Percentiles rank a stretch among this genome's conserved stretches.
phyloP scores from a whole-genome alignment of 164 flowering plant species.

The Magnolia officinalis region DNA sequence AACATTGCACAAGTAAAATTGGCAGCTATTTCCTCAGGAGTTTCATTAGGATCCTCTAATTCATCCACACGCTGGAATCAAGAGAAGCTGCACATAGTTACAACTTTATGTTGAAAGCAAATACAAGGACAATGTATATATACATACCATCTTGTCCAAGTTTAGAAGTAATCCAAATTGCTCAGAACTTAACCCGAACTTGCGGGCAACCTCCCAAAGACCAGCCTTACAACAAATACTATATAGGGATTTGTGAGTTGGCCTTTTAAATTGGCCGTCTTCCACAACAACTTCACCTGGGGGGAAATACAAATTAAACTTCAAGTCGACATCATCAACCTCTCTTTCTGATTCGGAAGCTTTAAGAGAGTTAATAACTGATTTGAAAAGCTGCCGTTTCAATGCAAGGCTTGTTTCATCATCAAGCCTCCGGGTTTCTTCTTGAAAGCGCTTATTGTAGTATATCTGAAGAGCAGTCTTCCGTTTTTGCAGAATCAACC shows the following conservation, averaged over 20 bases:
- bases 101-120: not conserved
- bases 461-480: conserved; percentile 66
- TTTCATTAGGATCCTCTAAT: conserved; percentile 80
- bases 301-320: conserved; percentile 90
- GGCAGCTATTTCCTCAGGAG: conserved; percentile 86
- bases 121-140: conserved; percentile 1
- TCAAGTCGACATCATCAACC: conserved; percentile 87
- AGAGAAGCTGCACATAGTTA: not conserved
- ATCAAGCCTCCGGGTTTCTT: conserved; percentile 62
- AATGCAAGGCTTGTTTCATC: conserved; percentile 66
- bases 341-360: conserved; percentile 82
- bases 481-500: conserved; percentile 88
- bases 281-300: conserved; percentile 80
- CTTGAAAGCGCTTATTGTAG: conserved; percentile 74
- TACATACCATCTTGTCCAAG: conserved; percentile 54
- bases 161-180: conserved; percentile 68
- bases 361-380: conserved; percentile 50
- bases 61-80: conserved; percentile 38
- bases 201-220: conserved; percentile 86
- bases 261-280: conserved; percentile 90
- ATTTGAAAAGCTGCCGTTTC: conserved; percentile 62
- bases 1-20: conserved; percentile 79
- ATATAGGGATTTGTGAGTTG: conserved; percentile 69
- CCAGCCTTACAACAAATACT: conserved; percentile 78
- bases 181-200: conserved; percentile 89